phyloP scores from a whole-genome alignment of 2,329 filamentous ascomycete species.

The Colletotrichum sp. region DNA sequence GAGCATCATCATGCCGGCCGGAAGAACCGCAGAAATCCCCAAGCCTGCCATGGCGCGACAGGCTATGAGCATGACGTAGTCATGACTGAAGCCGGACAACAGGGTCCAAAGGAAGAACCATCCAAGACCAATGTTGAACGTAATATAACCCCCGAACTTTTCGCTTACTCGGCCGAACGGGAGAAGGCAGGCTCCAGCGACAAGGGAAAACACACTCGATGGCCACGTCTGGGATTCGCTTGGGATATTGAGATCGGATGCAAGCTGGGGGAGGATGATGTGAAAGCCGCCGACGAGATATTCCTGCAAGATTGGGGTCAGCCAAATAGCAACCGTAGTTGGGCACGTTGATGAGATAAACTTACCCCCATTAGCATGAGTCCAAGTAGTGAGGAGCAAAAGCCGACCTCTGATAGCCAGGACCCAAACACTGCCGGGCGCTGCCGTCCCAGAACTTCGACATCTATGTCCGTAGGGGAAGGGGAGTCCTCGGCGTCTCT shows the following conservation, averaged over 20 bases:
- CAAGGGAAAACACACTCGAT: constrained; percentile 65
- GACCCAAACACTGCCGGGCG: constrained; percentile 62
- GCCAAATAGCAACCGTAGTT: background rate
- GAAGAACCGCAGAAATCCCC: constrained; percentile 74
- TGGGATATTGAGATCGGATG: constrained; percentile 67
- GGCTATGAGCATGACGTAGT: constrained; percentile 73
- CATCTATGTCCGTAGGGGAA: constrained; percentile 29
- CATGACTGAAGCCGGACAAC: constrained; percentile 71
- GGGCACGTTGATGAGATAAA: background rate
- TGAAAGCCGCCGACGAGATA: constrained; percentile 81
- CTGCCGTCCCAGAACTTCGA: constrained; percentile 68
- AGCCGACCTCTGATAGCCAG: constrained; percentile 61
- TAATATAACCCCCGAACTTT: constrained; percentile 64
- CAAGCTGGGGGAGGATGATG: constrained; percentile 72
- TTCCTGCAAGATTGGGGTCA: constrained; percentile 50
- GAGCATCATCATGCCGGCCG: constrained; percentile 73
- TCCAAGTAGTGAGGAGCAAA: constrained; percentile 65
- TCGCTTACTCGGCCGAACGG: constrained; percentile 67
- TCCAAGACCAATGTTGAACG: constrained; percentile 63
- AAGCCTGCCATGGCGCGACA: constrained; percentile 78
- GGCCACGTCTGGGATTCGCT: constrained; percentile 67
- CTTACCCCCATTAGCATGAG: constrained; percentile 66
- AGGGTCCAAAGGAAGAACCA: constrained; percentile 76
- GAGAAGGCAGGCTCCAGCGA: constrained; percentile 63
- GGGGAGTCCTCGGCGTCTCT: background rate